Conservation (phyloP, 2,329 filamentous ascomycete genomes). For the Phyllosticta paracitricarpa region DNA sequence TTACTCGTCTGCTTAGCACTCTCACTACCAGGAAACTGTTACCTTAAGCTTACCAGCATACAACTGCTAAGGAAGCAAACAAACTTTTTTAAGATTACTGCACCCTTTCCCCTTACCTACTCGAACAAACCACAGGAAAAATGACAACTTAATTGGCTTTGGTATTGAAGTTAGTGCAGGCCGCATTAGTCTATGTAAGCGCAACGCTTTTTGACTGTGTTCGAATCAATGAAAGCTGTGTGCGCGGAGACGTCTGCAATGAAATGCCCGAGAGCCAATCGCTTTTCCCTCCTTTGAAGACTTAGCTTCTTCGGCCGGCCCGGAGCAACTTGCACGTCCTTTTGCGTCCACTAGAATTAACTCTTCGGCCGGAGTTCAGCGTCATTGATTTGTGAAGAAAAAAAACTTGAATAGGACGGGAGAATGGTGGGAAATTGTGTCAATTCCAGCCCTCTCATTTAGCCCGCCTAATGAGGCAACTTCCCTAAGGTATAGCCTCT, state of each 20-base stretch:
- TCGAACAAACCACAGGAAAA: not conserved
- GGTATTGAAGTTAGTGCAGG: not conserved
- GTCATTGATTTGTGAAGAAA: no score
- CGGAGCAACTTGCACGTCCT: not conserved
- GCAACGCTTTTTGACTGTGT: not conserved
- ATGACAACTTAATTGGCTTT: not conserved
- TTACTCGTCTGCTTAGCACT: not conserved
- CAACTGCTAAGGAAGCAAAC: not conserved
- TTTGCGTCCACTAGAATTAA: not conserved
- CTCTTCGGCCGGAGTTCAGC: not conserved
- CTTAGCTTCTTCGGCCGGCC: not conserved
- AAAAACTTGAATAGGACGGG: no score
- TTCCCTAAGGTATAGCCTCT: no score
- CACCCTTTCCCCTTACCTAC: not conserved
- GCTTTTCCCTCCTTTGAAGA: not conserved
- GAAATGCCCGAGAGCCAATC: not conserved
- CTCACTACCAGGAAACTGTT: not conserved
- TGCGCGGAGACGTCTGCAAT: not conserved
- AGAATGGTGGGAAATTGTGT: no score
- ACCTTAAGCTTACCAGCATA: not conserved
- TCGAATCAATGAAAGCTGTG: not conserved
- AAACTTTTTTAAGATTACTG: not conserved
- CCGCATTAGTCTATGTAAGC: not conserved
- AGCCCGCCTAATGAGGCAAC: no score
- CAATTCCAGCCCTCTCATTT: no score